These are phyloP conservation scores for Globisporangium cylindrosporum DNA, from an alignment of 352 stramenopile genomes.

Conservation along the genomic window DNA sequence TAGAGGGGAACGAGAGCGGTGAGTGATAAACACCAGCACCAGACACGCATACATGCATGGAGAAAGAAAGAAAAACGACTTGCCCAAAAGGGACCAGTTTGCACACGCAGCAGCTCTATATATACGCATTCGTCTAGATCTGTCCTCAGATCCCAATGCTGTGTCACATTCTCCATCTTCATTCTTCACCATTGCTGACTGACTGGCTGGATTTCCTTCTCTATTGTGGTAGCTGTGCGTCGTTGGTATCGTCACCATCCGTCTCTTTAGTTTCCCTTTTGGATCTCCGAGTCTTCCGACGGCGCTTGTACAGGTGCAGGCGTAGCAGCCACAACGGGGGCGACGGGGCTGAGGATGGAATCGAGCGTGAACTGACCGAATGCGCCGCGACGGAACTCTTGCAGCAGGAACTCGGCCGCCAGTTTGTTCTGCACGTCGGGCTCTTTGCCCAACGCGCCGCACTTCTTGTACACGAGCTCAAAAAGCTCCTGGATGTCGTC, in stretches of 20 bases:
- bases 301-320: neutral
- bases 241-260: neutral
- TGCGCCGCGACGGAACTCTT: conserved; percentile 69
- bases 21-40: neutral
- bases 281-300: neutral
- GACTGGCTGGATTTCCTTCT: neutral
- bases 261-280: neutral
- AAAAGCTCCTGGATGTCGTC: conserved; percentile 77
- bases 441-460: conserved; percentile 77
- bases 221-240: neutral
- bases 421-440: conserved; percentile 62
- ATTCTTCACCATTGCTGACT: neutral
- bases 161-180: neutral
- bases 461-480: conserved; percentile 53
- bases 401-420: conserved; percentile 67
- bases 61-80: neutral
- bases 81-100: neutral
- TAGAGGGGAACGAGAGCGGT: neutral
- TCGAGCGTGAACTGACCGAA: conserved; percentile 88
- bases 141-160: neutral
- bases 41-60: neutral
- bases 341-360: conserved; percentile 23
- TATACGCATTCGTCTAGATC: neutral
- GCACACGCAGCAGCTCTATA: neutral
- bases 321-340: neutral